Evolutionary conservation across 2,329 filamentous ascomycete genomes (phyloP), one percentile per base, ranked within the genome.

Genomic region (Xylaria sp.): DNA sequence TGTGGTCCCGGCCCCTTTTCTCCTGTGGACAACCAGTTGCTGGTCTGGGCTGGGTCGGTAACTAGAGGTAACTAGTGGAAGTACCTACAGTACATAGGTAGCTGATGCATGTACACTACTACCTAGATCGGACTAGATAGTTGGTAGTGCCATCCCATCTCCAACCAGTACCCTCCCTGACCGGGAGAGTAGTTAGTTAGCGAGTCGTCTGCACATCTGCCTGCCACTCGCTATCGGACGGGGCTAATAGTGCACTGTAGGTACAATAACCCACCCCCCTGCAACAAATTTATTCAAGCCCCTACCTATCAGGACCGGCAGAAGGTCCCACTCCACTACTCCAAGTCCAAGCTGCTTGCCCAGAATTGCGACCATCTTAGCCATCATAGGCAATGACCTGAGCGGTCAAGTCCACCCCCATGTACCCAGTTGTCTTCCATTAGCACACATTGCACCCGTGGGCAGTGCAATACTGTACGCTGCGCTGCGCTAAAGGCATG

Each of bases 281-380:
- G 62, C 68, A 60, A 32, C 59, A 66, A 68, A 68, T 68, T 70
- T 65, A 62, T 65, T 65, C 58, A 66, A 54, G 24, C 65, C 68
- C 68, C 61, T 69, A 67, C 68, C 65, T 69, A 70, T 70, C 68
- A 68, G 59, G 65, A 50, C 50, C 58, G 65, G 54, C 58, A 67
- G 45, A 58, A 34, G 7, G 32, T 65, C 62, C 54, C 61, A 57
- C 61, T 58, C 64, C 64, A 58, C 65, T 62, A 48, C 64, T 69
- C 57, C 67, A 55, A 56, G 54, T 64, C 65, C 61, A 65, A 58
- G 66, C 61, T 68, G 57, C 61, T 61, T 57, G 47, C 53, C 60
- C 58, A 63, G 64, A 62, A 30, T 57, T 39, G 24, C 45, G 19
- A 27, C 56, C 42, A 17, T 48, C 51, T 62, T 45, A 53, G 51